Evolutionary conservation across 2,329 filamentous ascomycete genomes (phyloP).

Genomic region (Cordyceps cicadae): DNA sequence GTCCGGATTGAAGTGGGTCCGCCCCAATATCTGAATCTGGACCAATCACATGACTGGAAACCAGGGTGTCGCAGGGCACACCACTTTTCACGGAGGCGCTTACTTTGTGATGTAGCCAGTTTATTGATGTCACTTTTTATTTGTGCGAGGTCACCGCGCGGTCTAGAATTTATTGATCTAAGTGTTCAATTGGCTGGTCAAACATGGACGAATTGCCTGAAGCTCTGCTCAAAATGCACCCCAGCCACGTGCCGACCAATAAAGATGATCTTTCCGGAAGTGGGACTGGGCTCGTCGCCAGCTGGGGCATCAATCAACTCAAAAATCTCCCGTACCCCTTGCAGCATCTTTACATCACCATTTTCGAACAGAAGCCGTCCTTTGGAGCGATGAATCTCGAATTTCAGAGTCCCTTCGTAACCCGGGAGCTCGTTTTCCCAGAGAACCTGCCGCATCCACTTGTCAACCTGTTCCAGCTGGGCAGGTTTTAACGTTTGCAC

Average conservation of each 20-base stretch:
- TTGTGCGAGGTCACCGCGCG: neutral
- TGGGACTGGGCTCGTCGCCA: constrained; percentile 20
- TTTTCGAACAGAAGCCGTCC: constrained; percentile 61
- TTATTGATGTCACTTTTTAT: neutral
- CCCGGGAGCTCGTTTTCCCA: constrained; percentile 66
- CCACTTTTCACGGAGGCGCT: neutral
- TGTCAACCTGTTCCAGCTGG: constrained; percentile 60
- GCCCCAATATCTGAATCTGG: constrained; percentile 20
- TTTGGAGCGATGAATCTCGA: constrained; percentile 85
- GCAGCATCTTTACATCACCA: constrained; percentile 66
- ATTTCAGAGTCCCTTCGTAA: constrained; percentile 30
- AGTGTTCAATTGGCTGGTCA: neutral
- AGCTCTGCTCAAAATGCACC: constrained; percentile 44
- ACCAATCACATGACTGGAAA: constrained; percentile 12
- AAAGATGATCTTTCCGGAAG: constrained; percentile 51
- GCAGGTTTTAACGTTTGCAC: constrained; percentile 50
- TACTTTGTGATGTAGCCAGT: neutral
- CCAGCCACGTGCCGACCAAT: constrained; percentile 50
- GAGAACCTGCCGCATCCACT: constrained; percentile 72
- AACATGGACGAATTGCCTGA: constrained; percentile 21
- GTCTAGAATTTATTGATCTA: neutral
- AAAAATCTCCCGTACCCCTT: constrained; percentile 89
- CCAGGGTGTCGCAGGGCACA: neutral
- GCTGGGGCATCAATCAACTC: constrained; percentile 65
- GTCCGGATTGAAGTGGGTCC: constrained; percentile 29